Conservation (phyloP, 176 grass and related monocot species). For the Oryza officinalis region DNA sequence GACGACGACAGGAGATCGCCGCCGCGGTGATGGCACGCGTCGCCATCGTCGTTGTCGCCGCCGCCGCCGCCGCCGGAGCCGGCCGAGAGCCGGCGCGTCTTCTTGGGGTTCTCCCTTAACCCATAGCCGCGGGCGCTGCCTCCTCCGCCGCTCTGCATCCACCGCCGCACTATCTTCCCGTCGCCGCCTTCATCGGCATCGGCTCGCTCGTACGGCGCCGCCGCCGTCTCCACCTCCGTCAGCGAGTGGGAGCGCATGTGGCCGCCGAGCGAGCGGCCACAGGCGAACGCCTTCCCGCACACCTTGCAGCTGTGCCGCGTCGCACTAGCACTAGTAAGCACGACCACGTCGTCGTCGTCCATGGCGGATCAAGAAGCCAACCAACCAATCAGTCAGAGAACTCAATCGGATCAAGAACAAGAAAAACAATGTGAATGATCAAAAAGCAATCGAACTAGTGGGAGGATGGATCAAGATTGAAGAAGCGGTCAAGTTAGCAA, state of each 20-base stretch:
- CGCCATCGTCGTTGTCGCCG: background rate
- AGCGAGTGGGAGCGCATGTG: conserved; percentile 70
- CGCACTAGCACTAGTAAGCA: conserved; percentile 27
- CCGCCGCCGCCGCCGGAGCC: background rate
- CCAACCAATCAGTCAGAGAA: background rate
- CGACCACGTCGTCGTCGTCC: background rate
- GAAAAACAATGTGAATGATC: background rate
- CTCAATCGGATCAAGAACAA: background rate
- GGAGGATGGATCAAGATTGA: background rate
- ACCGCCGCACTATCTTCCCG: background rate
- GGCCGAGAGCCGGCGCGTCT: conserved; percentile 59
- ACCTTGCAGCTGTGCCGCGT: conserved; percentile 59
- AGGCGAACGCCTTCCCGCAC: conserved; percentile 64
- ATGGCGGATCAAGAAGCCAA: conserved; percentile 27
- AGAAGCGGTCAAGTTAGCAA: conserved; percentile 39
- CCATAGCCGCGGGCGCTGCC: conserved; percentile 34
- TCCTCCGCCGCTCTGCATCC: conserved; percentile 11
- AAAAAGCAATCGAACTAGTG: background rate
- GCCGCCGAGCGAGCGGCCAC: conserved; percentile 60
- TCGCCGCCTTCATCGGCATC: background rate
- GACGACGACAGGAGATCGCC: conserved; percentile 32
- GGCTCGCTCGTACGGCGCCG: background rate
- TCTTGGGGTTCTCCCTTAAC: conserved; percentile 72
- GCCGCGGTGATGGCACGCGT: conserved; percentile 28
- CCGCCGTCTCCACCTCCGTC: conserved; percentile 21